Base-by-base conservation (phyloP, 2,329 filamentous ascomycete genomes). In the Alternaria gansuensis region DNA sequence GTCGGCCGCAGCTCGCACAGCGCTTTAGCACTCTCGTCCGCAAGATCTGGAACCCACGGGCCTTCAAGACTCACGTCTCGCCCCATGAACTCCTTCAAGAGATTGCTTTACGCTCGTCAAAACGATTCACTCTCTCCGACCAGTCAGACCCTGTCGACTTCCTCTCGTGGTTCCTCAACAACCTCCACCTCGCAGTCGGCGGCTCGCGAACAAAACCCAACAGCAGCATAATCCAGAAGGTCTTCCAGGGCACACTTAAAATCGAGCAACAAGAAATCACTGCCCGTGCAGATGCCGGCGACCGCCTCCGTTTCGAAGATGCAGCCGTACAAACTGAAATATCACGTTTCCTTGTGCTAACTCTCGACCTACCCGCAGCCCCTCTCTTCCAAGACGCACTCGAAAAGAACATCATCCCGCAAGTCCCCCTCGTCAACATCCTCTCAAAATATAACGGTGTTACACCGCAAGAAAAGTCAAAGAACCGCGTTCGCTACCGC, bases 141-240 rank as follows among this genome's bases (percentile, higher is more conserved):
- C 95, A 98, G 80, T 95, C 93, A 21, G 95, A 99, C 76, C 95
- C 95, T 0, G 93, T 97, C 60, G 95, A 99, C 45, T 98, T 99
- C 72, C 83, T 99, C 44, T 93, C 91, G 26, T 99, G 95, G 95
- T 97, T 98, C 76, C 85, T 99, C 55, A 98, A 99, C 81, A 92
- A 96, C 76, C 85, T 99, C 10, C 95, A 99, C 76, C 84, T 97
- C 14, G 90, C 92, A 21, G 86, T 99, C 2, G 95, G 95, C 53
- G 95, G 95, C 63, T 93, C 90, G 75, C 94, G 92, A 75, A 90
- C 90, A 7, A 95, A 92, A 70, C 90, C 93, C 0, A 88, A 89
- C 26, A 90, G 88, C 69, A 94, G 90, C 74, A 93, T 97, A 66
- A 84, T 99, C 50, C 95, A 99, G 74, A 89, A 90, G 65, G 90